Evolutionary conservation across 139 green algal genomes (phyloP), one percentile per base, ranked within the genome.

Genomic region (Chlamydomonas eustigma): DNA sequence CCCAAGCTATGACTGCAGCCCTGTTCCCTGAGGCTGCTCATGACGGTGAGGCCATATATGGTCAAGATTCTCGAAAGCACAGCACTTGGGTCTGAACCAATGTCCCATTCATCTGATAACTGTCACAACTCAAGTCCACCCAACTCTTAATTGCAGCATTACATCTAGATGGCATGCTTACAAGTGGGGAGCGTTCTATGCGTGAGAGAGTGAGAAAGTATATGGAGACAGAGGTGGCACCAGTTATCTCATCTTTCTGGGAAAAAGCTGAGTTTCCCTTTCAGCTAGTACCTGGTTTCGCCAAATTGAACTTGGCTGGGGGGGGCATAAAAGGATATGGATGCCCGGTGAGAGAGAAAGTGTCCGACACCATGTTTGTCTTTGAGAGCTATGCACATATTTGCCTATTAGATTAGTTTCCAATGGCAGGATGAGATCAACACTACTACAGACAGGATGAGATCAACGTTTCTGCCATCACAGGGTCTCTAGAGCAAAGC

Each of bases 251-350:
- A 3, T 85, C 87, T 35, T 97, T 91, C 75, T 98, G 94, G 94
- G 94, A 98, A 80, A 71, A 77, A 0, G 94, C 94, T 0, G 92
- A 94, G 64, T 98, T 98, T 51, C 94, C 94, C 0, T 83, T 89
- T 72, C 34, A 88, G 71, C 76, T 98, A 51, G 81, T 97, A 4
- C 88, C 91, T 25, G 86, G 90, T 77, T 71, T 94, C n/a, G 86
- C 79, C 18, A 77, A 84, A 52, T 87, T 98, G 31, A 78, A 78
- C 50, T 77, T 98, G 22, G 93, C 89, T 1, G 94, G 93, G 0
- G 89, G 83, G 4, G 90, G 74, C 37, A 90, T 97, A 66, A 81
- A 89, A 69, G 91, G 90, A 30, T 88, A 95, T 71, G 90, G 92
- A 65, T 97, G 91, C 80, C 81, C 88, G 32, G 93, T 95, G 67